Percentiles rank a stretch among this genome's conserved stretches.
These are phyloP conservation scores for Scheffersomyces titani DNA, from an alignment of 1,139 yeast genomes.

Conservation along the genomic window DNA sequence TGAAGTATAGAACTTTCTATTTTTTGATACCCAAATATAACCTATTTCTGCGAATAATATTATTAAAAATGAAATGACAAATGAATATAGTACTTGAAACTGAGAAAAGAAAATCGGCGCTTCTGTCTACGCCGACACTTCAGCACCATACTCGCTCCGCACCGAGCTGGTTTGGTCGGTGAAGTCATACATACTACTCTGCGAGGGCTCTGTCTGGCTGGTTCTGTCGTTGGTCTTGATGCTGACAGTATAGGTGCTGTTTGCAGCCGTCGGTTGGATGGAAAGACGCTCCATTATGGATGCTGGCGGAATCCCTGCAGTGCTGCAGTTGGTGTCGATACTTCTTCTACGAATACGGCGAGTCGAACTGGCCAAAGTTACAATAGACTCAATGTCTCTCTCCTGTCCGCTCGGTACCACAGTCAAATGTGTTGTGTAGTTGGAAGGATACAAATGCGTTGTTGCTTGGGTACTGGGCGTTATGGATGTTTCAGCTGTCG, in stretches of 20 bases:
- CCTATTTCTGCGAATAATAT: no score
- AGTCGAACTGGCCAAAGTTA: constrained; percentile 56
- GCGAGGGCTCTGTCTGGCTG: constrained; percentile 19
- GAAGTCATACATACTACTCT: constrained; percentile 16
- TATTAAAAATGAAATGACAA: no score
- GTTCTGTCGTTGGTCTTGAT: constrained; percentile 20
- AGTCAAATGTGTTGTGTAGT: background rate
- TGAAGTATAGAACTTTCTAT: no score
- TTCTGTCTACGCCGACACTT: background rate
- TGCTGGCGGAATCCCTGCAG: constrained; percentile 66
- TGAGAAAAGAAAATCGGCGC: no score
- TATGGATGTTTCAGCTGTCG: constrained; percentile 57
- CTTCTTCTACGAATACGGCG: constrained; percentile 53
- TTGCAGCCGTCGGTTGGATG: constrained; percentile 33
- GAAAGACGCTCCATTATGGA: constrained; percentile 56
- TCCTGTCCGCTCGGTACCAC: constrained; percentile 16
- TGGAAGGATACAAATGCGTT: background rate
- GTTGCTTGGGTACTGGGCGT: constrained; percentile 37
- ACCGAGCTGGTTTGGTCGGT: constrained; percentile 19
- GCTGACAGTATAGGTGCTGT: constrained; percentile 30
- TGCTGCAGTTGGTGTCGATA: constrained; percentile 59
- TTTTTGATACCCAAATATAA: no score
- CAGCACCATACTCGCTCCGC: constrained; percentile 7
- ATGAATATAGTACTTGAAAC: no score
- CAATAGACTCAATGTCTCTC: constrained; percentile 54